Evolutionary conservation across 495 filamentous ascomycete species (phyloP), one percentile per base, ranked within the genome.

Genomic region (Amniculicola lignicola): DNA sequence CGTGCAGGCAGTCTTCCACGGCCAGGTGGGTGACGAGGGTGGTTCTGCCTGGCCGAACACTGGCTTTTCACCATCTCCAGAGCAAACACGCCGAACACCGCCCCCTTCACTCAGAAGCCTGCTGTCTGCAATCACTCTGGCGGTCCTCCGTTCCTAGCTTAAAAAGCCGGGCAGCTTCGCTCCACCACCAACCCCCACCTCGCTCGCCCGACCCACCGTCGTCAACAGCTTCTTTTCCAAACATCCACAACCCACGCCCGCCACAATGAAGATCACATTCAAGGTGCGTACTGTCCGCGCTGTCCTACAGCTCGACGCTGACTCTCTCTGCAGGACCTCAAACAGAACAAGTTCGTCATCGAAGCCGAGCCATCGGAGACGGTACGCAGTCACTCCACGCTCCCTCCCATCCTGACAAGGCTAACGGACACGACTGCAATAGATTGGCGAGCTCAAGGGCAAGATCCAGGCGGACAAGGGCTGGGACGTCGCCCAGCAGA

Each of bases 261-360:
- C 41, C 75, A 83, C 76, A 62, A 89, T 90, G 86, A 87, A 88
- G 81, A 81, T 89, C 72, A 89, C 86, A 52, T 88, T 90, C 80
- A 90, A 88, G 79, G 85, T 85, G 73, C 40, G 67, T 48, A 18
- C 37, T 40, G 37, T n/a, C n/a, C 37, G 19, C 6, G 7, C 37
- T 6, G 16, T 40, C 6, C 19, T 40, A n/a, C 37, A 18, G 9
- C 37, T 6, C 7, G 37, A 6, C 37, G 9, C 7, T 10, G 37
- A 40, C 11, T 33, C 29, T 33, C 29, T n/a, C 28, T 9, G 72
- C 49, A 60, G 90, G 93, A 98, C 74, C 78, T 98, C 66, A 96
- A 96, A 77, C 92, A 97, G 70, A 88, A 96, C 67, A 96, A 96
- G 79, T 98, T 98, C 71, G 79, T 82, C 54, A 84, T 98, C 74